These are phyloP conservation scores for Alternaria infectoria DNA, from an alignment of 2,329 filamentous ascomycete genomes.

Conservation along the genomic window DNA sequence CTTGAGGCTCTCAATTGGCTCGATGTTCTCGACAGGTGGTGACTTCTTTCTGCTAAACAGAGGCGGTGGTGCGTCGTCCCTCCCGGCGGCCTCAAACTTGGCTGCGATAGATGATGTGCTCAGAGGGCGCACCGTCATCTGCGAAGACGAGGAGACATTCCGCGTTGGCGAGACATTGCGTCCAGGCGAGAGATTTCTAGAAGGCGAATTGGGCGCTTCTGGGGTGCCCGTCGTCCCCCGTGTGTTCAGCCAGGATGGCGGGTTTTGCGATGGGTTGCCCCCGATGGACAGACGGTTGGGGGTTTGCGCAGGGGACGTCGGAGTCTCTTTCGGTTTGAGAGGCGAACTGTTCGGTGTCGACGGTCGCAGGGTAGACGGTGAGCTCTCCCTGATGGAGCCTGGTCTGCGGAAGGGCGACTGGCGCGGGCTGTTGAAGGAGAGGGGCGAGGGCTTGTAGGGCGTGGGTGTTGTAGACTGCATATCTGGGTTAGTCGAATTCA, in stretches of 20 bases:
- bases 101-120: conserved; percentile 44
- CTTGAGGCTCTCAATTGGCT: conserved; percentile 2
- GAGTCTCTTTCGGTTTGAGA: conserved; percentile 44
- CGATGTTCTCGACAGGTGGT: not conserved
- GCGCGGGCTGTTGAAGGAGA: conserved; percentile 54
- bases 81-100: conserved; percentile 45
- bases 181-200: conserved; percentile 32
- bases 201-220: conserved; percentile 41
- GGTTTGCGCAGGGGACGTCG: conserved; percentile 35
- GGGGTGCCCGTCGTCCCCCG: conserved; percentile 35
- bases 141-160: conserved; percentile 24
- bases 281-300: conserved; percentile 40
- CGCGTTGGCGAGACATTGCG: conserved; percentile 35
- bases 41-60: conserved; percentile 12
- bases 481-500: not conserved
- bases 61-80: conserved; percentile 37
- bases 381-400: conserved; percentile 47
- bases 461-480: conserved; percentile 43
- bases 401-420: conserved; percentile 54
- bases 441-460: conserved; percentile 50
- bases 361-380: conserved; percentile 49
- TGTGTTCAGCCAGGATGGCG: conserved; percentile 46
- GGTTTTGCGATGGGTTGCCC: conserved; percentile 43
- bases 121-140: conserved; percentile 27
- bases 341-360: conserved; percentile 51